A percentile compares a stretch with the other conserved stretches of the same genome.
Evolutionary conservation across 2,329 filamentous ascomycete genomes (phyloP).

Genomic region (Tolypocladium pustulatum): DNA sequence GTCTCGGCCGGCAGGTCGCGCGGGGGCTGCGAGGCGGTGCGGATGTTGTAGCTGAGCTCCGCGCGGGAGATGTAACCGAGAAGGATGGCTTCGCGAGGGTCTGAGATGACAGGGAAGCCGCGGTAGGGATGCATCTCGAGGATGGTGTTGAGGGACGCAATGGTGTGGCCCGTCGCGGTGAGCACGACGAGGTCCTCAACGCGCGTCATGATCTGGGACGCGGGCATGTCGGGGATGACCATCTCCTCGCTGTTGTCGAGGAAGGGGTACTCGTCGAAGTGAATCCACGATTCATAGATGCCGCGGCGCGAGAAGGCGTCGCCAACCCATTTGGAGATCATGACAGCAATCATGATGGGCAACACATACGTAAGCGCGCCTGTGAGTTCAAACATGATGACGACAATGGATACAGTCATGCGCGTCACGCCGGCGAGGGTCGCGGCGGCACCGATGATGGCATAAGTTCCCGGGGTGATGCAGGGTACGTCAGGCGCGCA

Average conservation of each 20-base stretch:
- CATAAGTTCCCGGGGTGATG: conserved; percentile 90
- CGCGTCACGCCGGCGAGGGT: conserved; percentile 89
- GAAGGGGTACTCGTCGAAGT: conserved; percentile 90
- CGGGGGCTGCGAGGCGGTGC: conserved; percentile 40
- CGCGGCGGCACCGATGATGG: conserved; percentile 89
- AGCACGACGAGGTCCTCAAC: conserved; percentile 85
- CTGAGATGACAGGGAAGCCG: conserved; percentile 83
- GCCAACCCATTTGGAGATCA: conserved; percentile 97
- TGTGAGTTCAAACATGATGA: conserved; percentile 98
- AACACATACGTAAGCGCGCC: conserved; percentile 93
- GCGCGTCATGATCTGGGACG: conserved; percentile 83
- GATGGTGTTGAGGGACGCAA: conserved; percentile 60
- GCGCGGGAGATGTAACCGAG: conserved; percentile 91
- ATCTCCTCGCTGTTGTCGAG: conserved; percentile 85
- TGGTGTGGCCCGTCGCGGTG: conserved; percentile 78
- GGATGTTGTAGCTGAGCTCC: conserved; percentile 73
- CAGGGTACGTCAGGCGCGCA: conserved; percentile 83
- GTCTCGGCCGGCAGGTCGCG: conserved; percentile 57
- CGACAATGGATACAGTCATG: conserved; percentile 96
- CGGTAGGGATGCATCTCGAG: conserved; percentile 69
- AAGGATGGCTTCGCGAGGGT: conserved; percentile 65
- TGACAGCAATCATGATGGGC: conserved; percentile 97
- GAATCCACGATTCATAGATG: conserved; percentile 98
- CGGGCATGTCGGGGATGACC: conserved; percentile 69
- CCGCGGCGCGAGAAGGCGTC: conserved; percentile 87